These are phyloP conservation scores for Trichophyton rubrum DNA, from an alignment of 2,329 filamentous ascomycete genomes.

Conservation along the genomic window DNA sequence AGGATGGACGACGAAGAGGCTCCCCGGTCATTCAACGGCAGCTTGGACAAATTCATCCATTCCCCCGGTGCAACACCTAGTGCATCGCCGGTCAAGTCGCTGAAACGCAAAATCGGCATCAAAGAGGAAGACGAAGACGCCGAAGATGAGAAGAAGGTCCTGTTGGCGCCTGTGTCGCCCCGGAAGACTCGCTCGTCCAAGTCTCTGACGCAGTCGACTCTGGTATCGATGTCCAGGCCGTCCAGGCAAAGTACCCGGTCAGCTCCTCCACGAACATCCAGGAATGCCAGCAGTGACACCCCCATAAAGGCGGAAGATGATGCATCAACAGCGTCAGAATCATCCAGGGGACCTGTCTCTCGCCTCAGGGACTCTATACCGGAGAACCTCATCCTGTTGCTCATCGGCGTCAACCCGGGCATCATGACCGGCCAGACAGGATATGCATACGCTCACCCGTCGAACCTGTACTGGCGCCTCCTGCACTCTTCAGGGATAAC, in stretches of 20 bases:
- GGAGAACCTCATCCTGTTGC: slow-evolving; percentile 33
- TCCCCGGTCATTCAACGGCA: slow-evolving; percentile 24
- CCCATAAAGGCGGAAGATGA: neutral
- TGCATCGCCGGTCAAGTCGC: slow-evolving; percentile 2
- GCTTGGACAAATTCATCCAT: slow-evolving; percentile 25
- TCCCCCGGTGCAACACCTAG: slow-evolving; percentile 6
- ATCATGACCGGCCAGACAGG: slow-evolving; percentile 36
- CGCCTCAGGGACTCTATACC: slow-evolving; percentile 36
- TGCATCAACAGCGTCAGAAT: neutral
- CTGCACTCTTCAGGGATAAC: slow-evolving; percentile 38
- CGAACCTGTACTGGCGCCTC: slow-evolving; percentile 43
- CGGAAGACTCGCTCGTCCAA: neutral
- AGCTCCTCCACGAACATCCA: slow-evolving; percentile 1
- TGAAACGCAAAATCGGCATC: slow-evolving; percentile 11
- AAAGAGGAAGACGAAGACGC: slow-evolving; percentile 3
- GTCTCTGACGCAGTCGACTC: slow-evolving; percentile 1
- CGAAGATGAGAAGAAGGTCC: neutral
- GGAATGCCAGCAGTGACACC: neutral
- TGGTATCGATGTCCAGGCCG: neutral
- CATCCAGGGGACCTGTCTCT: slow-evolving; percentile 17
- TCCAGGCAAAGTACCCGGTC: slow-evolving; percentile 1
- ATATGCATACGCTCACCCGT: slow-evolving; percentile 42
- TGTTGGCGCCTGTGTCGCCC: slow-evolving; percentile 4
- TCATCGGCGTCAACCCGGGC: slow-evolving; percentile 41
- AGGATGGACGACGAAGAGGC: slow-evolving; percentile 13